These are phyloP conservation scores for Aaosphaeria arxii DNA, from an alignment of 2,329 filamentous ascomycete genomes.

Conservation along the genomic window DNA sequence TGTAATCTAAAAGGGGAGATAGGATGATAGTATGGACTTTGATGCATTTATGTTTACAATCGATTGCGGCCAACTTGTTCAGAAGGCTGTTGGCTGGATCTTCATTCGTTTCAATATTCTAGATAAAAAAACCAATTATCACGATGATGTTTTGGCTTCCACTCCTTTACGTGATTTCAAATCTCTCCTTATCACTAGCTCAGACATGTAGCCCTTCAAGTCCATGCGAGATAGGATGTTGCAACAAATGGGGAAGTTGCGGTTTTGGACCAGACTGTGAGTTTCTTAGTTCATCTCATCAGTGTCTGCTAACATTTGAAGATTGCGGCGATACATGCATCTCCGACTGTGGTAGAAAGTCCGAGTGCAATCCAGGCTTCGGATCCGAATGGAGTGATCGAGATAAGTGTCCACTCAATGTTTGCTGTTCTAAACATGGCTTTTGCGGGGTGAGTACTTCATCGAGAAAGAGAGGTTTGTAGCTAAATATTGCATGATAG, in stretches of 20 bases:
- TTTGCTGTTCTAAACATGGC: slow-evolving; percentile 14
- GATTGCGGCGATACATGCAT: not conserved
- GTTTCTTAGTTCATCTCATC: not conserved
- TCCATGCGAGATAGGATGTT: not conserved
- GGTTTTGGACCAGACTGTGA: not conserved
- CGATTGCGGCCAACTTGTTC: too few relatives aligned
- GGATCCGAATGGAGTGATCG: not conserved
- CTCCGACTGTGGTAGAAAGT: not conserved
- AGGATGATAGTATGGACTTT: too few relatives aligned
- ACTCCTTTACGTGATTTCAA: too few relatives aligned
- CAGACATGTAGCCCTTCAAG: not conserved
- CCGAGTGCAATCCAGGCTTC: not conserved
- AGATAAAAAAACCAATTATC: too few relatives aligned
- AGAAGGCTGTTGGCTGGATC: too few relatives aligned
- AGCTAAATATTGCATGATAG: not conserved
- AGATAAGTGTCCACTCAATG: slow-evolving; percentile 11
- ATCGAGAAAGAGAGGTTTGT: not conserved
- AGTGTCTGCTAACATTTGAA: not conserved
- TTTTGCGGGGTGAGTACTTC: not conserved
- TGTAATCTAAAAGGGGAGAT: too few relatives aligned
- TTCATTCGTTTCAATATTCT: too few relatives aligned
- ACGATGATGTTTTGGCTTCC: too few relatives aligned
- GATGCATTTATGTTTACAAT: too few relatives aligned
- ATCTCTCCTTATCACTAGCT: not conserved
- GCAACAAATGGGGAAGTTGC: not conserved